These are phyloP conservation scores for Clonostachys chloroleuca DNA, from an alignment of 2,329 filamentous ascomycete species.

Conservation along the genomic window DNA sequence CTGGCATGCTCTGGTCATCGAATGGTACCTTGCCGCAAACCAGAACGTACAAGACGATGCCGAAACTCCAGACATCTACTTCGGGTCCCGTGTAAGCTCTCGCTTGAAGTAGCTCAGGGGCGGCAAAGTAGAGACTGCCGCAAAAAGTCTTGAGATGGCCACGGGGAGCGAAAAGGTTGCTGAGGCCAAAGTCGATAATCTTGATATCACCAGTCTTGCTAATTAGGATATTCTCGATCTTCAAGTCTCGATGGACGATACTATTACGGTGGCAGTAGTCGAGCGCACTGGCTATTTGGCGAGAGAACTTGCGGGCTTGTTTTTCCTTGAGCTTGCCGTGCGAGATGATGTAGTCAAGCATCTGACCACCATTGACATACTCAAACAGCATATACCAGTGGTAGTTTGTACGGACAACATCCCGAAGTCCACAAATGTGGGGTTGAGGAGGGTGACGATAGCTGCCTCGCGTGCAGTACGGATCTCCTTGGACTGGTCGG, in stretches of 20 bases:
- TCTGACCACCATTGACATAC: conserved; percentile 97
- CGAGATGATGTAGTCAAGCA: conserved; percentile 99
- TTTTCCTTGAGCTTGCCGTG: conserved; percentile 98
- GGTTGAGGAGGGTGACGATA: conserved; percentile 89
- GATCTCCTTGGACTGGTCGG: conserved; percentile 95
- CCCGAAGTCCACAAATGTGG: conserved; percentile 92
- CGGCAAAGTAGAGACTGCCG: conserved; percentile 95
- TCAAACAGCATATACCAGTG: conserved; percentile 99
- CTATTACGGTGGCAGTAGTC: conserved; percentile 98
- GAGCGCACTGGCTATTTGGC: conserved; percentile 92
- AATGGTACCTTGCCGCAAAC: conserved; percentile 98
- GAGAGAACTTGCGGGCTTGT: conserved; percentile 93
- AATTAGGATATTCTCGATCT: conserved; percentile 99
- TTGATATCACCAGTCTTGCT: conserved; percentile 99
- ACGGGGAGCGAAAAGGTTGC: conserved; percentile 87
- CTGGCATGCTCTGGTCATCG: conserved; percentile 98
- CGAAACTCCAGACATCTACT: conserved; percentile 98
- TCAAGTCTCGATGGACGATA: conserved; percentile 94
- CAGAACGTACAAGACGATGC: conserved; percentile 93
- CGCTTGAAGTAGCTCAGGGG: conserved; percentile 89
- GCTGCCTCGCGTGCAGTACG: conserved; percentile 92
- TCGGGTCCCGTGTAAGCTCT: conserved; percentile 94
- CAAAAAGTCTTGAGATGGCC: conserved; percentile 93
- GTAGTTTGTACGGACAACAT: conserved; percentile 92
- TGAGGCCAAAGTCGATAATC: conserved; percentile 97